These are phyloP conservation scores for Termitomyces eurrhizus DNA, from an alignment of 768 basidiomycete species.

Conservation along the genomic window DNA sequence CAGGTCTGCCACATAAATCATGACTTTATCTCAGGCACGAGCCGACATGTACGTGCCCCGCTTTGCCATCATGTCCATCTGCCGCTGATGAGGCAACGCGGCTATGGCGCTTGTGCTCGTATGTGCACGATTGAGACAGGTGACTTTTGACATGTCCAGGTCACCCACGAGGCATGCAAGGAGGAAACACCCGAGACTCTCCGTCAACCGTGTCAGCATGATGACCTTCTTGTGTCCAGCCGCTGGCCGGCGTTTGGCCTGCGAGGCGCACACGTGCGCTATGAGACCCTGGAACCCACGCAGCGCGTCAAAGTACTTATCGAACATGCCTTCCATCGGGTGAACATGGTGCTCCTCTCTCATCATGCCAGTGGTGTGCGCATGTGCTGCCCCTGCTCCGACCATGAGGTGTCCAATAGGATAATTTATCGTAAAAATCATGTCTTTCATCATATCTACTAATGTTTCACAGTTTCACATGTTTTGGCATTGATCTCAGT, in stretches of 20 bases:
- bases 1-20: constrained; percentile 24
- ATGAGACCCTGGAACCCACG: constrained; percentile 10
- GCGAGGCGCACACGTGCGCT: constrained; percentile 11
- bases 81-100: constrained; percentile 20
- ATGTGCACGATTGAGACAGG: constrained; percentile 27
- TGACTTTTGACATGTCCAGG: constrained; percentile 23
- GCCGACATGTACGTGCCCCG: constrained; percentile 23
- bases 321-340: constrained; percentile 26
- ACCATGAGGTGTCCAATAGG: constrained; percentile 14
- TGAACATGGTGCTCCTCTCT: constrained; percentile 16
- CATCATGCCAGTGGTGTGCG: neutral
- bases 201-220: constrained; percentile 35
- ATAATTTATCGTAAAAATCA: too few species aligned
- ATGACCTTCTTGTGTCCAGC: constrained; percentile 20
- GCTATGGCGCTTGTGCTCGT: neutral
- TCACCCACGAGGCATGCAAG: constrained; percentile 25
- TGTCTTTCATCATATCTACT: too few species aligned
- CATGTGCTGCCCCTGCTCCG: constrained; percentile 8
- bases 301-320: constrained; percentile 19
- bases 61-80: constrained; percentile 25
- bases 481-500: too few species aligned
- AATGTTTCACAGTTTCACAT: too few species aligned
- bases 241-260: constrained; percentile 4
- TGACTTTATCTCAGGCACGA: constrained; percentile 26
- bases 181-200: constrained; percentile 31